Evolutionary conservation across 2,329 filamentous ascomycete species (phyloP).

Genomic region (Berkeleyomyces basicola): DNA sequence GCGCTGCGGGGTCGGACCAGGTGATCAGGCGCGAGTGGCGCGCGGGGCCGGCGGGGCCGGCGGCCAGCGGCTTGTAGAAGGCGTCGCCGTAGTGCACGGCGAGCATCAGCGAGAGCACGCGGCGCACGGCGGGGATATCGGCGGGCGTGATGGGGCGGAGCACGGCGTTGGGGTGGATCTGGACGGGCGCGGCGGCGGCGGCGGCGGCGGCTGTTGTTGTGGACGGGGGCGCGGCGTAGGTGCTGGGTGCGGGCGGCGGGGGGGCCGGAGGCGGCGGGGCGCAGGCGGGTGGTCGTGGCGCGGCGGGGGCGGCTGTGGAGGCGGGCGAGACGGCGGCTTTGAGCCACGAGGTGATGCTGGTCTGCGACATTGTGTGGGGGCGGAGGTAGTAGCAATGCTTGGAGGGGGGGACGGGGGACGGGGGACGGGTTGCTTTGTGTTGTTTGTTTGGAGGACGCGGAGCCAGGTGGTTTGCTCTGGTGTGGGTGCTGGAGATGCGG

Average conservation of each 20-base stretch:
- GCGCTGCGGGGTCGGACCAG: conserved; percentile 29
- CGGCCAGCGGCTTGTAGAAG: conserved; percentile 41
- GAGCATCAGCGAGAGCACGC: conserved; percentile 49
- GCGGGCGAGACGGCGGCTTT: conserved; percentile 23
- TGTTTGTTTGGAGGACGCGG: too few species aligned
- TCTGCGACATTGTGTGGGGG: conserved; percentile 27
- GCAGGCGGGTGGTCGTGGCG: conserved; percentile 15
- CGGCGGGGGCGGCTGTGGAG: conserved; percentile 15
- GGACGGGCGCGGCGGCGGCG: conserved; percentile 16
- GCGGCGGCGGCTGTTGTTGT: conserved; percentile 11
- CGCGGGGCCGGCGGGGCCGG: conserved; percentile 30
- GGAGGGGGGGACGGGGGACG: not conserved
- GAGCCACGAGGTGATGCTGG: conserved; percentile 49
- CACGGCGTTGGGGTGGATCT: conserved; percentile 30
- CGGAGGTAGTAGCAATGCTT: not conserved
- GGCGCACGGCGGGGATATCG: conserved; percentile 41
- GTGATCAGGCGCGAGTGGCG: conserved; percentile 44
- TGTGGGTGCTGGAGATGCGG: too few species aligned
- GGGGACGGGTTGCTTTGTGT: too few species aligned
- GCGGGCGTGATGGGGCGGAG: conserved; percentile 33
- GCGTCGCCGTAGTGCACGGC: conserved; percentile 46
- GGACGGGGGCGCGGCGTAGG: conserved; percentile 13
- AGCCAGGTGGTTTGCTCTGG: too few species aligned
- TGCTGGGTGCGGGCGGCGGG: conserved; percentile 23
- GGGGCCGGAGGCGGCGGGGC: conserved; percentile 17